Percentiles rank a stretch among this genome's conserved stretches.
Evolutionary conservation across 2,329 filamentous ascomycete genomes (phyloP).

Genomic region (Monosporascus sp.): DNA sequence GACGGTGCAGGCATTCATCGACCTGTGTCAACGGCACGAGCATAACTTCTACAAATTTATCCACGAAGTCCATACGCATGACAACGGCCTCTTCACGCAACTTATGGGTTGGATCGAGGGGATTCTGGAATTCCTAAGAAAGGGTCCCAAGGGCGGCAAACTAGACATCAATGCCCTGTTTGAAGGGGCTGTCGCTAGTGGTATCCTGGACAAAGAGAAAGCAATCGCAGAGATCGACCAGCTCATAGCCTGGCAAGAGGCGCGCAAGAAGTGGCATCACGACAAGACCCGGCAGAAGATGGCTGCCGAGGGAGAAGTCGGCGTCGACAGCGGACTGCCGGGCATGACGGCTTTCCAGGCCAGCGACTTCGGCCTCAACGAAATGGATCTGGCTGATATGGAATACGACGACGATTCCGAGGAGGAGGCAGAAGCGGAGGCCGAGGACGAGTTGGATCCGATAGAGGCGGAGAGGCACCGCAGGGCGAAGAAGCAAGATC

Average conservation of each 20-base stretch:
- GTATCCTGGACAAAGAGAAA: slow-evolving; percentile 63
- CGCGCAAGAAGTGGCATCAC: slow-evolving; percentile 94
- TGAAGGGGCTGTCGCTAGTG: slow-evolving; percentile 66
- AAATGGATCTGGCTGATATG: slow-evolving; percentile 81
- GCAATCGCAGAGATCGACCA: slow-evolving; percentile 77
- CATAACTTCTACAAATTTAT: slow-evolving; percentile 99
- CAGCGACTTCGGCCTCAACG: slow-evolving; percentile 84
- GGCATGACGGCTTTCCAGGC: slow-evolving; percentile 61
- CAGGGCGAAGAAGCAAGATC: slow-evolving; percentile 71
- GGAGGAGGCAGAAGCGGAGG: slow-evolving; percentile 62
- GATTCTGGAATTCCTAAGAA: slow-evolving; percentile 86
- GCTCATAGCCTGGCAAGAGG: slow-evolving; percentile 90
- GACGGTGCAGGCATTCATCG: slow-evolving; percentile 96
- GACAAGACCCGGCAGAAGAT: slow-evolving; percentile 99
- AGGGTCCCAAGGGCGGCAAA: slow-evolving; percentile 78
- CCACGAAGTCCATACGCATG: slow-evolving; percentile 93
- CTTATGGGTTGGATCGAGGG: slow-evolving; percentile 97
- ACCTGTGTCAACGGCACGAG: slow-evolving; percentile 90
- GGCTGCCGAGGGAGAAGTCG: slow-evolving; percentile 70
- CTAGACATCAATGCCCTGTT: slow-evolving; percentile 94
- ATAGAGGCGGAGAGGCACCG: slow-evolving; percentile 81
- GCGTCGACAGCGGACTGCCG: slow-evolving; percentile 43
- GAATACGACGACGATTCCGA: slow-evolving; percentile 70
- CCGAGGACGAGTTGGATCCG: slow-evolving; percentile 76
- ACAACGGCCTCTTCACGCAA: slow-evolving; percentile 92